Evolutionary conservation across 2,329 filamentous ascomycete species (phyloP).

Genomic region (Aspergillus glaucus): DNA sequence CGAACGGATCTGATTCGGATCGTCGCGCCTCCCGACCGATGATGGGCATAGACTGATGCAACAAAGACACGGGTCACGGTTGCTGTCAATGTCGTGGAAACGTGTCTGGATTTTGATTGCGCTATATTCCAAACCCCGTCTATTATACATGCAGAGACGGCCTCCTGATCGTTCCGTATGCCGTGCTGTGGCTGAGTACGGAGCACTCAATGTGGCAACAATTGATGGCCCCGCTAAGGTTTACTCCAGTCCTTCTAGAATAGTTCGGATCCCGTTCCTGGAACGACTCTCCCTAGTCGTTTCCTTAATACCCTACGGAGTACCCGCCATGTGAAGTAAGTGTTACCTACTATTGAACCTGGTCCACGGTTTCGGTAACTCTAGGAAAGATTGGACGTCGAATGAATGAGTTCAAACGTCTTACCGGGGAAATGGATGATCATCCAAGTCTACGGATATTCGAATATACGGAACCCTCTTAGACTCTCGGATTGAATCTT

Average conservation of each 20-base stretch:
- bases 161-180: too few relatives aligned
- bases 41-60: neutral
- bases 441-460: neutral
- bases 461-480: neutral
- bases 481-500: neutral
- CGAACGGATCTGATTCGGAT: neutral
- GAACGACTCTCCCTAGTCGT: neutral
- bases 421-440: neutral
- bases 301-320: too few relatives aligned
- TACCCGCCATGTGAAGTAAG: too few relatives aligned
- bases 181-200: too few relatives aligned
- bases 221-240: neutral
- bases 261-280: neutral
- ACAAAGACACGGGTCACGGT: too few relatives aligned
- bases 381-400: neutral
- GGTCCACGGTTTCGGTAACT: neutral
- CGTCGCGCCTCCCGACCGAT: neutral
- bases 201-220: neutral
- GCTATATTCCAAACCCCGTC: too few relatives aligned
- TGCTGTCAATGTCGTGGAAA: too few relatives aligned
- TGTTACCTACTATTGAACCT: neutral
- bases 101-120: too few relatives aligned
- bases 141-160: too few relatives aligned
- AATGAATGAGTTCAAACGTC: neutral
- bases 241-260: neutral